These are phyloP conservation scores for Termitomyces sp. DNA, from an alignment of 768 basidiomycete species.

Conservation along the genomic window DNA sequence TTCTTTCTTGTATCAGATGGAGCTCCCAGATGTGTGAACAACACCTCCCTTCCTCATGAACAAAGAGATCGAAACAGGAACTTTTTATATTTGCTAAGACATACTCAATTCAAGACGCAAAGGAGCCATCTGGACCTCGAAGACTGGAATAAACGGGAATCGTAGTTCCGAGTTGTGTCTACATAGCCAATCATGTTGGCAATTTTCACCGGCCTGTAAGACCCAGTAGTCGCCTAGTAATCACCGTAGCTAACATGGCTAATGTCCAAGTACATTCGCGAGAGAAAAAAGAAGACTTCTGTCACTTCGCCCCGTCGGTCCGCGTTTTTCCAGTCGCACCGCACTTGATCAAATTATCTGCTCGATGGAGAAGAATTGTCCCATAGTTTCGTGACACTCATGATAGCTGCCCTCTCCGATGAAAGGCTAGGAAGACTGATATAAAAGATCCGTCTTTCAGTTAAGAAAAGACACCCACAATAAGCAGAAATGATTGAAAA, in stretches of 20 bases:
- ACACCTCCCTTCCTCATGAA: background rate
- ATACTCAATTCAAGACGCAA: background rate
- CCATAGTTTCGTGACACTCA: background rate
- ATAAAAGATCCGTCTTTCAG: background rate
- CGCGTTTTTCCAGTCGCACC: background rate
- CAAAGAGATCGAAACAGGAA: background rate
- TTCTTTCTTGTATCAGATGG: background rate
- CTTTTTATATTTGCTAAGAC: background rate
- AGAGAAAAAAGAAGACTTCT: background rate
- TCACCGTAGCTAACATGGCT: too few species aligned
- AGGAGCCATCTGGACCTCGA: background rate
- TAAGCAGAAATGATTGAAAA: conserved; percentile 1
- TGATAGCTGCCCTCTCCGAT: background rate
- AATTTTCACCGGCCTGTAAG: background rate
- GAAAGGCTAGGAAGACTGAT: background rate
- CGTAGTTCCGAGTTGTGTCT: background rate
- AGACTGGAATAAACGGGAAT: background rate
- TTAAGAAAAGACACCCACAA: background rate
- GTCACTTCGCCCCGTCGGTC: conserved; percentile 5
- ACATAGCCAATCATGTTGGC: too few species aligned
- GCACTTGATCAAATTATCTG: conserved; percentile 13
- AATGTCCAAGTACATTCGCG: background rate
- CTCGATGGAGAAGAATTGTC: background rate
- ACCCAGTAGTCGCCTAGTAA: too few species aligned
- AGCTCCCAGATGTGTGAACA: background rate